phyloP scores from a whole-genome alignment of 306 rosid species.

The Pyrus betulifolia region DNA sequence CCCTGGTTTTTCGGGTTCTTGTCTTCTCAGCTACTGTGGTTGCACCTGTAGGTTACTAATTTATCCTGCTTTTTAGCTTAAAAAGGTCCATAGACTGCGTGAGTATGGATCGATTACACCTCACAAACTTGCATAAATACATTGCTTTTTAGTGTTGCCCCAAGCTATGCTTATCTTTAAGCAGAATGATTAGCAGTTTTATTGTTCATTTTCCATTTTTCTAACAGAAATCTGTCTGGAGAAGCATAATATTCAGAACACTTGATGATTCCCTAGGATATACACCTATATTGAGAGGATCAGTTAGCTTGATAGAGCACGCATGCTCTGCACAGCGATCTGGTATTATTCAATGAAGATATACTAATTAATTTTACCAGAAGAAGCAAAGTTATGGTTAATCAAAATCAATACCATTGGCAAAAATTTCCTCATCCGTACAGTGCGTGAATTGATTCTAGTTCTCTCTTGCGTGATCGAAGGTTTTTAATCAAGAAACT shows the following conservation, averaged over 20 bases:
- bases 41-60: not conserved
- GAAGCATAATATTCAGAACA: not conserved
- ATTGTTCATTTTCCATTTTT: not conserved
- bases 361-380: not conserved
- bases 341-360: not conserved
- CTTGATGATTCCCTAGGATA: not conserved
- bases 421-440: not conserved
- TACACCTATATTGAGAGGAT: not conserved
- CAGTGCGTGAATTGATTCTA: constrained; percentile 11
- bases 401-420: constrained; percentile 21
- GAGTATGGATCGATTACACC: too few species aligned
- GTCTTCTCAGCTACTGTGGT: not conserved
- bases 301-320: not conserved
- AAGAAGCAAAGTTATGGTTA: constrained; percentile 1
- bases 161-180: not conserved
- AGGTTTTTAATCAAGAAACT: constrained; percentile 19
- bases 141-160: constrained; percentile 3
- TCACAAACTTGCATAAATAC: too few species aligned
- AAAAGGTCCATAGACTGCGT: not conserved
- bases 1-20: constrained; percentile 6
- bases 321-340: not conserved
- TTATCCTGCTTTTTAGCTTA: not conserved
- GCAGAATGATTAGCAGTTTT: not conserved
- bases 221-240: not conserved
- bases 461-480: constrained; percentile 21